Percentiles rank a stretch among this genome's conserved stretches.
Evolutionary conservation across 805 yeast genomes (phyloP).

Genomic region (Priceomyces castillae): DNA sequence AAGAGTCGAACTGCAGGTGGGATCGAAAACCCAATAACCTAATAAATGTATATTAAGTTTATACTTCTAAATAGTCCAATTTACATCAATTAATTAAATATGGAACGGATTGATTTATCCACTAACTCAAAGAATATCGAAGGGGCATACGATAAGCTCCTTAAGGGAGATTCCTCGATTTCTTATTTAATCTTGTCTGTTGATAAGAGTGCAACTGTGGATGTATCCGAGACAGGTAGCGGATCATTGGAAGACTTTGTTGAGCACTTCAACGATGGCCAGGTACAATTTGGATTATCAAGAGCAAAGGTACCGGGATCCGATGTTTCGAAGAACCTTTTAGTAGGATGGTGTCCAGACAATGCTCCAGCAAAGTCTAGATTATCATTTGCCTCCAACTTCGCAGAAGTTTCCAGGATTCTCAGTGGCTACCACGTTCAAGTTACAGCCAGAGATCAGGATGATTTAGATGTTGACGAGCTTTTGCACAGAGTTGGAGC

Average conservation of each 20-base stretch:
- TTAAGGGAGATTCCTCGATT: conserved; percentile 66
- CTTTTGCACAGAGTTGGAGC: conserved; percentile 73
- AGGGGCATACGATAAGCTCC: conserved; percentile 71
- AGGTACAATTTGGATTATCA: conserved; percentile 86
- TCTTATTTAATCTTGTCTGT: conserved; percentile 84
- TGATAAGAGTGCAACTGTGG: conserved; percentile 49
- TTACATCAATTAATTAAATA: conserved; percentile 18
- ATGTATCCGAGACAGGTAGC: conserved; percentile 50
- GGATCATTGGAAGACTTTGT: conserved; percentile 77
- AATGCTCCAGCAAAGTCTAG: conserved; percentile 79
- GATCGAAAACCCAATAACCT: too few relatives aligned
- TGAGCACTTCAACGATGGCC: conserved; percentile 78
- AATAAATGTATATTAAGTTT: too few relatives aligned
- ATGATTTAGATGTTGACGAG: conserved; percentile 80
- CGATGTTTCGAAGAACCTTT: conserved; percentile 76
- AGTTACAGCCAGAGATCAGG: conserved; percentile 91
- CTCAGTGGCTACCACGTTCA: conserved; percentile 90
- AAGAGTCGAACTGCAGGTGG: too few relatives aligned
- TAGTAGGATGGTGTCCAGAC: conserved; percentile 97
- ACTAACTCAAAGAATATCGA: conserved; percentile 76
- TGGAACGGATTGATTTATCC: conserved; percentile 60
- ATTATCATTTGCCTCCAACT: conserved; percentile 72
- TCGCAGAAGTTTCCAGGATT: conserved; percentile 68
- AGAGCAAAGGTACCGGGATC: conserved; percentile 90
- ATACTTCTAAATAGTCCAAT: too few relatives aligned